A percentile compares a stretch with the other conserved stretches of the same genome.
Evolutionary conservation across 2,329 filamentous ascomycete genomes (phyloP).

Genomic region (Davidsoniella neocaledoniae): DNA sequence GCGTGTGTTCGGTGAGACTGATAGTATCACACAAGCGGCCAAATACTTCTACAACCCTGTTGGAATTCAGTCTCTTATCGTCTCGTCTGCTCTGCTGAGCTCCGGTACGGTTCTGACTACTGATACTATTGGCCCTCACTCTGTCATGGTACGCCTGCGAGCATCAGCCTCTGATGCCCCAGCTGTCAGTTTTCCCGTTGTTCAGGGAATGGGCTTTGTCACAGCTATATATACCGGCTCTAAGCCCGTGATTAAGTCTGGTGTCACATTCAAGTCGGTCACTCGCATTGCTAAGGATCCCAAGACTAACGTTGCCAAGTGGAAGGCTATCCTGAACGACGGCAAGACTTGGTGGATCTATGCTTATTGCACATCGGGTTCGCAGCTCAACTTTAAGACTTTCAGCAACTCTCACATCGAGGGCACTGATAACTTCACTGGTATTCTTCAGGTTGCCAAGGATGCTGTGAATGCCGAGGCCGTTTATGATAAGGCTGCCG

Average conservation of each 20-base stretch:
- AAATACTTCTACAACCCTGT: constrained; percentile 68
- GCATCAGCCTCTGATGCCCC: constrained; percentile 34
- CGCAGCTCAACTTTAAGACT: constrained; percentile 50
- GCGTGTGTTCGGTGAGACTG: constrained; percentile 46
- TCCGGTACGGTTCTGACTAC: constrained; percentile 37
- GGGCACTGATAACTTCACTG: constrained; percentile 52
- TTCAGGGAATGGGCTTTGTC: constrained; percentile 80
- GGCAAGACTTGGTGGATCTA: constrained; percentile 68
- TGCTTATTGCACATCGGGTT: constrained; percentile 41
- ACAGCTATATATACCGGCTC: constrained; percentile 59
- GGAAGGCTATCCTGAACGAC: constrained; percentile 55
- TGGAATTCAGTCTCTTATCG: constrained; percentile 61
- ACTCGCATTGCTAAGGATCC: constrained; percentile 37
- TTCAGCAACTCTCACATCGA: constrained; percentile 47
- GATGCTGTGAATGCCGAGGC: constrained; percentile 45
- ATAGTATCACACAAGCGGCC: constrained; percentile 38
- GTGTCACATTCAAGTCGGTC: constrained; percentile 56
- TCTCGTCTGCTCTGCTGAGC: constrained; percentile 63
- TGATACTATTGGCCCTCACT: constrained; percentile 40
- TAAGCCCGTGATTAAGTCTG: constrained; percentile 57
- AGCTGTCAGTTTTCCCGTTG: constrained; percentile 58
- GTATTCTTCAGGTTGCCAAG: constrained; percentile 71
- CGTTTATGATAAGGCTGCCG: constrained; percentile 58
- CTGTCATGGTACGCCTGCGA: constrained; percentile 49
- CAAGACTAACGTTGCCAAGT: constrained; percentile 56